Conservation (phyloP, 331 rosid genomes). For the Malus hybrid region DNA sequence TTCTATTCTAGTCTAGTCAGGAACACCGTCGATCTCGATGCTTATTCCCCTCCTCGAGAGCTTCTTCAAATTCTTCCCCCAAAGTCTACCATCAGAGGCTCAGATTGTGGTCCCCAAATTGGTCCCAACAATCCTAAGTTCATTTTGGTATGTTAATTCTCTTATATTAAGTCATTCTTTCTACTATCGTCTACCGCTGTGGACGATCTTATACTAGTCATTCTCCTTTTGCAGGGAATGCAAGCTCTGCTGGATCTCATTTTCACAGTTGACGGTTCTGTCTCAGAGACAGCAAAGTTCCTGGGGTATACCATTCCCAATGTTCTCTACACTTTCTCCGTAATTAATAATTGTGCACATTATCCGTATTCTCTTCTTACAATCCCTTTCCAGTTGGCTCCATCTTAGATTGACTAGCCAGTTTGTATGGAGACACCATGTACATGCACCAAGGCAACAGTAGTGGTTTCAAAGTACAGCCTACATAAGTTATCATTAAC, state of each 20-base stretch:
- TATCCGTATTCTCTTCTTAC: neutral
- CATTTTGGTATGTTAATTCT: constrained; percentile 13
- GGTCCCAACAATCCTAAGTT: constrained; percentile 81
- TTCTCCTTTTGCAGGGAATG: constrained; percentile 41
- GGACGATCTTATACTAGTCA: neutral
- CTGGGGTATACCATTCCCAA: constrained; percentile 31
- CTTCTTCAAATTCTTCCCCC: constrained; percentile 83
- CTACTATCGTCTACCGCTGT: too few species aligned
- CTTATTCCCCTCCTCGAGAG: constrained; percentile 65
- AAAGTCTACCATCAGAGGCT: constrained; percentile 65
- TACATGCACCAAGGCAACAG: neutral
- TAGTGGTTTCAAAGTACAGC: neutral
- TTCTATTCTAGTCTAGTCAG: constrained; percentile 28
- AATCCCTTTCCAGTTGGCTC: neutral
- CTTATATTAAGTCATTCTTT: neutral
- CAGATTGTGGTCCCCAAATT: constrained; percentile 71
- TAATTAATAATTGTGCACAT: neutral
- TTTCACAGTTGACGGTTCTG: constrained; percentile 74
- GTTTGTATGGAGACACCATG: neutral
- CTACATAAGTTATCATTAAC: neutral
- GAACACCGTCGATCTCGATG: constrained; percentile 55
- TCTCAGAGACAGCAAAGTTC: constrained; percentile 76
- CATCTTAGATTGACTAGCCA: neutral
- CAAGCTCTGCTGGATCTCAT: constrained; percentile 88
- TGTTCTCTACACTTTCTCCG: neutral